Evolutionary conservation across 495 filamentous ascomycete genomes (phyloP), one percentile per base, ranked within the genome.

Genomic region (Aspergillus baeticus): DNA sequence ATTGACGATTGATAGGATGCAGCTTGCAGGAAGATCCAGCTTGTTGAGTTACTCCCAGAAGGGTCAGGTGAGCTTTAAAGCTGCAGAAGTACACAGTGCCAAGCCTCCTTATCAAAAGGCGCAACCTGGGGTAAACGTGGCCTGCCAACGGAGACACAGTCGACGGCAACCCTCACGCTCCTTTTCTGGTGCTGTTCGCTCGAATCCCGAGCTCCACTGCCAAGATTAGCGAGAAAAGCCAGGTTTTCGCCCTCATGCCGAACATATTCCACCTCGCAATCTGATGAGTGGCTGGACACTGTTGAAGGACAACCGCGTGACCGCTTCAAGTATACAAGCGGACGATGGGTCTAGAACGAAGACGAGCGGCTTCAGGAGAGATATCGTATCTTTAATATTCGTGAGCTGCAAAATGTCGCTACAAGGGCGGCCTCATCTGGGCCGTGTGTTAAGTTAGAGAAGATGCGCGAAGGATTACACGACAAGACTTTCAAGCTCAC

Each of bases 401-500:
- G 44, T 39, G 68, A 60, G 48, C 44, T 71, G 10, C 57, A 68
- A 39, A 58, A 49, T 36, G 31, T 64, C 33, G 62, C 62, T 7
- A 39, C 53, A 11, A 21, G 39, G 10, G 47, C 53, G 13, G 52
- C 53, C 17, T 48, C 41, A 6, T 51, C 64, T 10, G 47, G 54
- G 7, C 45, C 56, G 22, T 63, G 55, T 20, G 60, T 50, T 17
- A n/a, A 20, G 26, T 65, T 72, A 15, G 46, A 58, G 17, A 70
- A 70, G 51, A n/a, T 69, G 41, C 66, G 42, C 2, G 75, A 75
- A 67, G 71, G 73, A 6, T 64, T 59, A 10, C 75, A 63, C 51
- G 75, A 75, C 50, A 68, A 69, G 58, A 59, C 66, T 22, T 75
- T 76, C 57, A 51, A 69, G 15, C 68, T 77, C 37, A 56, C 54